These are phyloP conservation scores for Tritrichomonas musculus DNA, from an alignment of 208 protist species.

Conservation along the genomic window DNA sequence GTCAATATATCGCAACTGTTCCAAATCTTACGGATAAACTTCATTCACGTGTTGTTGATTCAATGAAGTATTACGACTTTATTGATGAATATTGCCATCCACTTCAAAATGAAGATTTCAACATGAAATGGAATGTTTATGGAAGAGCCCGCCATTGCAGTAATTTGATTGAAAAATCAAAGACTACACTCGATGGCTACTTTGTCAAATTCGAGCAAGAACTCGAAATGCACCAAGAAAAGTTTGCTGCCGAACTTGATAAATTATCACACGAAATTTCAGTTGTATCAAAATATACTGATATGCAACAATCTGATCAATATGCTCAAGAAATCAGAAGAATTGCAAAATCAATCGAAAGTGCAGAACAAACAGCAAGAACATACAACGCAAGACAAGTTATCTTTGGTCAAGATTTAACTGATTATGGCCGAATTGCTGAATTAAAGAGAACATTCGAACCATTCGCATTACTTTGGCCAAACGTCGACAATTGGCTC, in stretches of 20 bases:
- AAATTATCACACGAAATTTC: background rate
- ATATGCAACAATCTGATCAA: background rate
- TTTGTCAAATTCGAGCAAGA: constrained; percentile 29
- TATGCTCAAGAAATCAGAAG: background rate
- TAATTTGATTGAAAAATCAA: background rate
- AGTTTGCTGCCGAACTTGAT: constrained; percentile 24
- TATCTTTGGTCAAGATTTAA: constrained; percentile 40
- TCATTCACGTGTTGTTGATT: background rate
- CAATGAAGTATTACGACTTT: constrained; percentile 29
- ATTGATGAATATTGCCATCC: constrained; percentile 19
- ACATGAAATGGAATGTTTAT: background rate
- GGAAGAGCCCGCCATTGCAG: background rate
- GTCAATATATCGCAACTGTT: background rate
- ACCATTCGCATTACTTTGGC: constrained; percentile 41
- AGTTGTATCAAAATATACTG: background rate
- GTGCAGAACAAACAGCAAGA: background rate
- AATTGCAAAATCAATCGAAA: background rate
- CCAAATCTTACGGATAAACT: background rate
- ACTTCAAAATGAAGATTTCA: constrained; percentile 14
- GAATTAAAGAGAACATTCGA: constrained; percentile 36
- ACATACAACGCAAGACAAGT: constrained; percentile 34
- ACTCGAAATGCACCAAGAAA: background rate
- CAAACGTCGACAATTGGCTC: constrained; percentile 4
- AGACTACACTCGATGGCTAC: background rate
- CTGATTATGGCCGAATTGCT: constrained; percentile 36